Conservation (phyloP, 257 asterid species). For the Scutellaria barbata region DNA sequence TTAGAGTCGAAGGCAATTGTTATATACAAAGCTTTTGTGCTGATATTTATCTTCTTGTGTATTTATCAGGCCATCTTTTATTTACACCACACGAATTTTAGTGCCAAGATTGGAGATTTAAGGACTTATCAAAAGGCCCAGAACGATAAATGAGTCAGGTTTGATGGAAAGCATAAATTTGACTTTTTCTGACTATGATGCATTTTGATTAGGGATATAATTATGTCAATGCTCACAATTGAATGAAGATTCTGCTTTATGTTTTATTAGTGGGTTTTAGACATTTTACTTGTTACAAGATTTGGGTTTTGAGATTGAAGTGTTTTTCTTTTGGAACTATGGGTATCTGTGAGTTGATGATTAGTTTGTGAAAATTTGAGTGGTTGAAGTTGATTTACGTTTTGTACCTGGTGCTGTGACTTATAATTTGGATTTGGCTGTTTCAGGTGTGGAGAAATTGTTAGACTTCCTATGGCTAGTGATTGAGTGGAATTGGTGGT, state of each 20-base stretch:
- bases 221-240: constrained; percentile 20
- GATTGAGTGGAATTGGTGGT: constrained; percentile 8
- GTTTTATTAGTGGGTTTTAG: constrained; percentile 14
- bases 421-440: not conserved
- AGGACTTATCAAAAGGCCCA: constrained; percentile 39
- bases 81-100: constrained; percentile 29
- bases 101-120: constrained; percentile 35
- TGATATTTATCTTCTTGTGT: constrained; percentile 22
- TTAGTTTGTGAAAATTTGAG: constrained; percentile 1
- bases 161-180: constrained; percentile 34
- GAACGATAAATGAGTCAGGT: constrained; percentile 34
- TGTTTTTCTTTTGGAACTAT: not conserved
- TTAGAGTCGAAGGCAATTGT: constrained; percentile 14
- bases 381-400: not conserved
- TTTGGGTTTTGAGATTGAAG: constrained; percentile 35
- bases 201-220: constrained; percentile 43
- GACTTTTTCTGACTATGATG: constrained; percentile 39
- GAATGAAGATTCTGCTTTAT: constrained; percentile 32
- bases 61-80: not conserved
- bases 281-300: constrained; percentile 24
- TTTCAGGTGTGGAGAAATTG: constrained; percentile 12
- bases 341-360: constrained; percentile 17
- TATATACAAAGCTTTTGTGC: not conserved
- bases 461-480: constrained; percentile 7
- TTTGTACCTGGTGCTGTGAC: not conserved